Percentiles rank a stretch among this genome's conserved stretches.
Evolutionary conservation across 495 filamentous ascomycete species (phyloP).

Genomic region (Daldinia childiae): DNA sequence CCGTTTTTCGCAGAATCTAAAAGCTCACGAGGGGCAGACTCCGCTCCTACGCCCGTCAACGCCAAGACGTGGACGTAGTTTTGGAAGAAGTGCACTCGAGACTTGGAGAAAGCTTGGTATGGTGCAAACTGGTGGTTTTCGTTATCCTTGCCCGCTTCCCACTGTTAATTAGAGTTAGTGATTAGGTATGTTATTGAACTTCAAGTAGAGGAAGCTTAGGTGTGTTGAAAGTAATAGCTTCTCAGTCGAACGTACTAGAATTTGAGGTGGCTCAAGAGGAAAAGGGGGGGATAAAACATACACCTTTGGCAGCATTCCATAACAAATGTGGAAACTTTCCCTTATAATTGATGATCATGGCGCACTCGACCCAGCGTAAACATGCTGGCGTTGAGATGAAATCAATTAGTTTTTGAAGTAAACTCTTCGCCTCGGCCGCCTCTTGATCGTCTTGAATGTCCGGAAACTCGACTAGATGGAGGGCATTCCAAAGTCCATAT

Average conservation of each 20-base stretch:
- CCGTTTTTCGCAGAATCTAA: background rate
- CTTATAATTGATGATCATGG: conserved; percentile 45
- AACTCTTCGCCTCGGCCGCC: conserved; percentile 11
- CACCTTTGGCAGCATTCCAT: conserved; percentile 33
- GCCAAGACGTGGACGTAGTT: conserved; percentile 22
- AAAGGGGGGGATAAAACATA: background rate
- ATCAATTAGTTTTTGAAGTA: conserved; percentile 22
- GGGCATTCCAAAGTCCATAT: conserved; percentile 41
- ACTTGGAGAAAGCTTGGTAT: conserved; percentile 24
- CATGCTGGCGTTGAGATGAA: conserved; percentile 35
- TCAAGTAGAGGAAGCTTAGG: background rate
- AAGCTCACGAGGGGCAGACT: conserved; percentile 14
- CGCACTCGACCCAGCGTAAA: conserved; percentile 44
- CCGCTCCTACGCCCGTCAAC: conserved; percentile 17
- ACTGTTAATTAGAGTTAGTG: background rate
- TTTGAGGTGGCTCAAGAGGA: background rate
- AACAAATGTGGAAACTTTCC: conserved; percentile 37
- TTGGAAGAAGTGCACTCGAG: conserved; percentile 10
- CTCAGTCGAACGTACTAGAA: background rate
- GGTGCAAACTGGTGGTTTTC: conserved; percentile 14
- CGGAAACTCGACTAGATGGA: conserved; percentile 30
- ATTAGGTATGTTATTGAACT: background rate
- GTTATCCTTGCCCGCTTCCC: conserved; percentile 3
- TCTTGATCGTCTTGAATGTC: conserved; percentile 25
- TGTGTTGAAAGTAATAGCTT: background rate